phyloP scores from a whole-genome alignment of 2,329 filamentous ascomycete genomes.

The Colletotrichum aenigma region DNA sequence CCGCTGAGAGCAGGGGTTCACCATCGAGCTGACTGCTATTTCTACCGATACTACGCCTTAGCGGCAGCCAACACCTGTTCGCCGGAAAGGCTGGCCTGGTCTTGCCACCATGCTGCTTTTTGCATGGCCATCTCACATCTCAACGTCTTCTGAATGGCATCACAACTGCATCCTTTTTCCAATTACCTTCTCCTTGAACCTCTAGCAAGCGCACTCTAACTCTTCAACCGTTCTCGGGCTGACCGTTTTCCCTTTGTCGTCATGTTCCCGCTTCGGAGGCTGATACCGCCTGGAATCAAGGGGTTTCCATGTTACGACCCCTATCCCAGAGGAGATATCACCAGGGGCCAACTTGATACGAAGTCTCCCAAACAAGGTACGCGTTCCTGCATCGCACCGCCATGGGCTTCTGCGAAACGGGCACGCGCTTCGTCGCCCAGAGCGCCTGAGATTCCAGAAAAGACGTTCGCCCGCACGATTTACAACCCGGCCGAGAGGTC shows the following conservation, averaged over 20 bases:
- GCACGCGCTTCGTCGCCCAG: neutral
- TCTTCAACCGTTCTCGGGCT: neutral
- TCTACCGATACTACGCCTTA: neutral
- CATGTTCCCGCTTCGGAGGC: neutral
- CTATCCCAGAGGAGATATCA: neutral
- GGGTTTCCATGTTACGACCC: neutral
- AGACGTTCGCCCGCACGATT: neutral
- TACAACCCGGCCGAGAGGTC: neutral
- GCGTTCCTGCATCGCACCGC: neutral
- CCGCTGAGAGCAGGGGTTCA: neutral
- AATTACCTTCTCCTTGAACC: neutral
- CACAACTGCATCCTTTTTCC: neutral
- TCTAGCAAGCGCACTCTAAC: neutral
- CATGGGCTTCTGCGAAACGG: neutral
- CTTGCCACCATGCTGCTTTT: neutral
- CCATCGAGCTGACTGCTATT: neutral
- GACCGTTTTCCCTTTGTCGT: neutral
- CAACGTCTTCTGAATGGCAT: neutral
- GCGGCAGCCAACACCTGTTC: neutral
- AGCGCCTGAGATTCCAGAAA: neutral
- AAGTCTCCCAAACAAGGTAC: neutral
- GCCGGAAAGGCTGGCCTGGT: neutral
- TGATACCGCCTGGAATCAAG: neutral
- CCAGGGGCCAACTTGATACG: constrained; percentile 7
- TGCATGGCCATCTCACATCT: neutral